Percentiles rank a stretch among this genome's conserved stretches.
Evolutionary conservation across 306 rosid genomes (phyloP).

Genomic region (Citrullus colocynthis): DNA sequence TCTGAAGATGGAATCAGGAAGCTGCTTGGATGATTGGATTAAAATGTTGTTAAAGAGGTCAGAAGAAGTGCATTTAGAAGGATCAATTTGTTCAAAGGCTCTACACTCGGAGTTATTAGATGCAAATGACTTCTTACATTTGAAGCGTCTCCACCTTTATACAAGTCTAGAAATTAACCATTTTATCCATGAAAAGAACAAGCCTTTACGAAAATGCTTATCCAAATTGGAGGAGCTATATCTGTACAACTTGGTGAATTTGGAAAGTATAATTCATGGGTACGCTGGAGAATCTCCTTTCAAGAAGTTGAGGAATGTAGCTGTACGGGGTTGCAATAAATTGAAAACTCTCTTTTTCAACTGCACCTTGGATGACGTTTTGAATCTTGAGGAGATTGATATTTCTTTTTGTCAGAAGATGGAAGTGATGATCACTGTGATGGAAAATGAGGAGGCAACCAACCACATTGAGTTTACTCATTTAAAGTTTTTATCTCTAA

Average conservation of each 20-base stretch:
- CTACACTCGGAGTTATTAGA: neutral
- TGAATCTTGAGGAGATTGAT: neutral
- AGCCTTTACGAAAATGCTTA: neutral
- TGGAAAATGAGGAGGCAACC: neutral
- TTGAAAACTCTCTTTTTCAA: neutral
- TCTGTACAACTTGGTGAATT: neutral
- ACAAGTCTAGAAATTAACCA: neutral
- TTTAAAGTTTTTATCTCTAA: neutral
- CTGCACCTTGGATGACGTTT: neutral
- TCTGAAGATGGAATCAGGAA: neutral
- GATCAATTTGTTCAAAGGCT: neutral
- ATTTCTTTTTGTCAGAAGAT: neutral
- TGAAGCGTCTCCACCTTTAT: neutral
- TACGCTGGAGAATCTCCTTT: neutral
- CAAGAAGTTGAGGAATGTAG: neutral
- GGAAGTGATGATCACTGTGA: neutral
- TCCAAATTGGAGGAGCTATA: neutral
- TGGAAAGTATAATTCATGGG: neutral
- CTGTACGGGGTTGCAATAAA: rapidly evolving
- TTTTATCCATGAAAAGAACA: neutral
- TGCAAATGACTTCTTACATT: neutral
- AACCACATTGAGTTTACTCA: neutral
- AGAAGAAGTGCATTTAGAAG: neutral
- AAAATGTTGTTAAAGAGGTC: neutral
- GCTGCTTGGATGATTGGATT: neutral